Evolutionary conservation across 2,329 filamentous ascomycete genomes (phyloP).

Genomic region (Fusarium graminum): DNA sequence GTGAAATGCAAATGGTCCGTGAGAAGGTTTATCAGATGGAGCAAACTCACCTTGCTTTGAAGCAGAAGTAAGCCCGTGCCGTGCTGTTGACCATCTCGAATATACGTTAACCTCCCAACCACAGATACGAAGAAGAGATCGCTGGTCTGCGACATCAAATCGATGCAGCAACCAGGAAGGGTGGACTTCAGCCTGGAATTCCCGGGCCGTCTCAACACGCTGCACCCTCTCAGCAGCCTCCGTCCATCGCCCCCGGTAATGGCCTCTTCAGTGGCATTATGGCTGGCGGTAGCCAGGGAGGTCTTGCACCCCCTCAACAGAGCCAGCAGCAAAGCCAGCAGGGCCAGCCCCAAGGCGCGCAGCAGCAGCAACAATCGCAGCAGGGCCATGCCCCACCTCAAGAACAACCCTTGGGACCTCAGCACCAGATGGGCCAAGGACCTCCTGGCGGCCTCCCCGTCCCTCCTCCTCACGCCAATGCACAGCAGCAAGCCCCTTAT

Average conservation of each 20-base stretch:
- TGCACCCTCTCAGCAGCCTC: constrained; percentile 85
- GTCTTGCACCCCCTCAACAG: constrained; percentile 82
- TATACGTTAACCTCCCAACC: constrained; percentile 15
- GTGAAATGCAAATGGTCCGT: constrained; percentile 94
- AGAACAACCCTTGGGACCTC: constrained; percentile 68
- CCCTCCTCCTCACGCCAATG: constrained; percentile 70
- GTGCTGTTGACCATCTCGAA: background rate
- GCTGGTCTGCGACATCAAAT: constrained; percentile 88
- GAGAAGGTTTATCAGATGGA: constrained; percentile 95
- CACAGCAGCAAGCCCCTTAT: constrained; percentile 79
- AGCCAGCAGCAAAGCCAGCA: constrained; percentile 69
- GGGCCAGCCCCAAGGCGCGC: constrained; percentile 59
- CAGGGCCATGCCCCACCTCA: constrained; percentile 73
- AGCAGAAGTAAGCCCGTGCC: constrained; percentile 80
- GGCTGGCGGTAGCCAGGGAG: constrained; percentile 86
- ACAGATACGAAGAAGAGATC: constrained; percentile 94
- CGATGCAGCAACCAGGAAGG: constrained; percentile 77
- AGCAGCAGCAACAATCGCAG: constrained; percentile 59
- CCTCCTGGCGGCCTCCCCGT: constrained; percentile 75
- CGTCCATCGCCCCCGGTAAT: constrained; percentile 90
- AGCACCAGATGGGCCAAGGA: constrained; percentile 76
- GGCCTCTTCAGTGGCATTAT: constrained; percentile 97
- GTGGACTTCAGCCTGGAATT: constrained; percentile 69
- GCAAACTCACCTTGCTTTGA: constrained; percentile 87
- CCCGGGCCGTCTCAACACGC: constrained; percentile 79